phyloP scores from a whole-genome alignment of 1,284 basidiomycete genomes.

The Cutaneotrichosporon spelunceum region DNA sequence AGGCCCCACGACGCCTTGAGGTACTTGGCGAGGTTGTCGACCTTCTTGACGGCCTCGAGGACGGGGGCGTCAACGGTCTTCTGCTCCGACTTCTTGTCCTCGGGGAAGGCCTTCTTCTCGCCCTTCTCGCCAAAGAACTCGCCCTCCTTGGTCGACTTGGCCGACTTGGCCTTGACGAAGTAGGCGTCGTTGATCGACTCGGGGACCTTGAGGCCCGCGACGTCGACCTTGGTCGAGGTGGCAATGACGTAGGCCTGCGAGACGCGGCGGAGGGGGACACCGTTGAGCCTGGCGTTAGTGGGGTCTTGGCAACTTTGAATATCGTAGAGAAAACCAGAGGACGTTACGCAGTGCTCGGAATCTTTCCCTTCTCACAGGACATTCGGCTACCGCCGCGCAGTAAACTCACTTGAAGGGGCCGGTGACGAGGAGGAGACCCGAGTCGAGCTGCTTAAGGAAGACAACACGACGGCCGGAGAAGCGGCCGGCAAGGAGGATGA shows the following conservation, averaged over 20 bases:
- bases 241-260: conserved; percentile 99
- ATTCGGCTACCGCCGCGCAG: not conserved
- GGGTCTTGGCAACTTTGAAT: not conserved
- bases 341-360: not conserved
- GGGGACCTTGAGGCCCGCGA: conserved; percentile 67
- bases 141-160: conserved; percentile 78
- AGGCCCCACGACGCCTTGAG: conserved; percentile 90
- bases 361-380: not conserved
- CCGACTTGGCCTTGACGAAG: conserved; percentile 78
- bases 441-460: conserved; percentile 93
- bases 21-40: conserved; percentile 89
- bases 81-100: conserved; percentile 87
- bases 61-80: conserved; percentile 81
- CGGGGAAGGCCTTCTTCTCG: conserved; percentile 88
- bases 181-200: conserved; percentile 92
- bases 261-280: conserved; percentile 95
- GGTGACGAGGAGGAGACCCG: conserved; percentile 90
- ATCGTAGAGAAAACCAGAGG: not conserved
- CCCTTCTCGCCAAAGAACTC: conserved; percentile 89
- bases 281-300: conserved; percentile 63
- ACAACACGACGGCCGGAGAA: conserved; percentile 99
- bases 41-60: conserved; percentile 85
- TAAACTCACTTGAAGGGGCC: conserved; percentile 84
- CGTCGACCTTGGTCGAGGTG: conserved; percentile 91
- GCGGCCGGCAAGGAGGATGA: conserved; percentile 96